These are phyloP conservation scores for Cocos nucifera DNA, from an alignment of 176 grass and related monocot genomes.

Conservation along the genomic window DNA sequence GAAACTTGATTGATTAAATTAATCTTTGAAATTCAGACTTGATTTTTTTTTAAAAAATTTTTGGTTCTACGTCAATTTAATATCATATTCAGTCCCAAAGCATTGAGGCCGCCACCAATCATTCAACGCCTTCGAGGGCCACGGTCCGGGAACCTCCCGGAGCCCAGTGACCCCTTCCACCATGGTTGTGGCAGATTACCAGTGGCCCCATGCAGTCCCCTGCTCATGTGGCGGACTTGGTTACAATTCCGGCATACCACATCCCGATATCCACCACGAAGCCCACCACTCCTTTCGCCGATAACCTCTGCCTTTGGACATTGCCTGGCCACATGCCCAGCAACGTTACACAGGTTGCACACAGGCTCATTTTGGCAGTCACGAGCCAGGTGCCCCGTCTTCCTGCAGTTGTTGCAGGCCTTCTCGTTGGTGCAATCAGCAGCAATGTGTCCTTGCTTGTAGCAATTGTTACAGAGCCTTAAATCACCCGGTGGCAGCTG, in stretches of 20 bases:
- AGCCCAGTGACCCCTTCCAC: constrained; percentile 93
- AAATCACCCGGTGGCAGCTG: constrained; percentile 55
- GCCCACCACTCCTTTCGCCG: constrained; percentile 34
- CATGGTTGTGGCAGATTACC: constrained; percentile 88
- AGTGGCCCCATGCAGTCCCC: constrained; percentile 90
- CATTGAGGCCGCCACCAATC: neutral
- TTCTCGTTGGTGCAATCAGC: constrained; percentile 96
- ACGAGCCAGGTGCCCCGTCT: constrained; percentile 91
- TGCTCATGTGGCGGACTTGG: constrained; percentile 85
- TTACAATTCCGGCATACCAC: constrained; percentile 67
- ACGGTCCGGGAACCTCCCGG: constrained; percentile 60
- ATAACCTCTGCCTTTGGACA: constrained; percentile 73
- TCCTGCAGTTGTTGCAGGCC: constrained; percentile 98
- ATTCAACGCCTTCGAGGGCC: constrained; percentile 52
- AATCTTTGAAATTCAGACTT: too few relatives aligned
- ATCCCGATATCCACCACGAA: constrained; percentile 48
- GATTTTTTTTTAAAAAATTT: too few relatives aligned
- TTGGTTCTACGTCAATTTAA: too few relatives aligned
- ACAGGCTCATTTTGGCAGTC: constrained; percentile 92
- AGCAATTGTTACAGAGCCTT: constrained; percentile 92
- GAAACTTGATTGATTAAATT: too few relatives aligned
- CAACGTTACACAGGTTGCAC: constrained; percentile 85
- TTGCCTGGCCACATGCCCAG: constrained; percentile 76
- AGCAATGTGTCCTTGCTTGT: constrained; percentile 78
- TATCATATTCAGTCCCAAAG: too few relatives aligned